phyloP scores from a whole-genome alignment of 208 protist genomes.

The Herpetomonas tarakana region DNA sequence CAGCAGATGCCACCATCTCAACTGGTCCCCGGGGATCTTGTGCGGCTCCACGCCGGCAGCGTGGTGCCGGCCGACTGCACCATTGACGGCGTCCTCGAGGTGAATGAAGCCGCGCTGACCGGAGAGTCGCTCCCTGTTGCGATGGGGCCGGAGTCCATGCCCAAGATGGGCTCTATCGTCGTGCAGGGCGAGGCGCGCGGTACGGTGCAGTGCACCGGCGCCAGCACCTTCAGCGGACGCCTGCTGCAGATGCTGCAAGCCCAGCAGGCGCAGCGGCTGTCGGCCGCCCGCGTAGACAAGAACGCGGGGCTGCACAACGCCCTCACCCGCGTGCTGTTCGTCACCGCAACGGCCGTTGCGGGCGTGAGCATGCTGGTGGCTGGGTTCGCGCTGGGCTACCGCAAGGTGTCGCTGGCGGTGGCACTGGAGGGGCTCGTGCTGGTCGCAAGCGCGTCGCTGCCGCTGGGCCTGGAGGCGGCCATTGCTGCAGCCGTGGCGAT shows the following conservation, averaged over 20 bases:
- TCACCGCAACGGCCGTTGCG: slow-evolving; percentile 4
- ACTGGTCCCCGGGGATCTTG: slow-evolving; percentile 90
- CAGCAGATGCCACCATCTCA: slow-evolving; percentile 40
- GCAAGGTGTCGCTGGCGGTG: neutral
- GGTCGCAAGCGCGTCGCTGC: slow-evolving; percentile 25
- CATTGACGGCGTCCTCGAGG: slow-evolving; percentile 50
- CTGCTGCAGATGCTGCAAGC: slow-evolving; percentile 65
- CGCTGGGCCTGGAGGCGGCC: slow-evolving; percentile 40
- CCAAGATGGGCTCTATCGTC: slow-evolving; percentile 74
- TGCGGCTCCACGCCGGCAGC: slow-evolving; percentile 77
- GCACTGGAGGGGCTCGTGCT: slow-evolving; percentile 27
- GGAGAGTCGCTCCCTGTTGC: slow-evolving; percentile 89
- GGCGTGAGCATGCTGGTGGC: slow-evolving; percentile 10
- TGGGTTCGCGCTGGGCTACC: neutral
- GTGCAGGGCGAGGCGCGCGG: slow-evolving; percentile 46
- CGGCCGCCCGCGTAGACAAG: slow-evolving; percentile 10
- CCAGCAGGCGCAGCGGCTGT: neutral
- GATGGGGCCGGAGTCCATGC: slow-evolving; percentile 59
- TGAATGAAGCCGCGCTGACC: slow-evolving; percentile 87
- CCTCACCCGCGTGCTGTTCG: slow-evolving; percentile 2
- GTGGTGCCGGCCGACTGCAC: slow-evolving; percentile 87
- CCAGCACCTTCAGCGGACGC: slow-evolving; percentile 87
- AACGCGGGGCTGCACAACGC: neutral
- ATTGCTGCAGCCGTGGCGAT: slow-evolving; percentile 50
- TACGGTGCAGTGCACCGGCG: slow-evolving; percentile 69